A percentile compares a stretch with the other conserved stretches of the same genome.
Evolutionary conservation across 129 eudicot species (phyloP).

Genomic region (Scalesia atractyloides): DNA sequence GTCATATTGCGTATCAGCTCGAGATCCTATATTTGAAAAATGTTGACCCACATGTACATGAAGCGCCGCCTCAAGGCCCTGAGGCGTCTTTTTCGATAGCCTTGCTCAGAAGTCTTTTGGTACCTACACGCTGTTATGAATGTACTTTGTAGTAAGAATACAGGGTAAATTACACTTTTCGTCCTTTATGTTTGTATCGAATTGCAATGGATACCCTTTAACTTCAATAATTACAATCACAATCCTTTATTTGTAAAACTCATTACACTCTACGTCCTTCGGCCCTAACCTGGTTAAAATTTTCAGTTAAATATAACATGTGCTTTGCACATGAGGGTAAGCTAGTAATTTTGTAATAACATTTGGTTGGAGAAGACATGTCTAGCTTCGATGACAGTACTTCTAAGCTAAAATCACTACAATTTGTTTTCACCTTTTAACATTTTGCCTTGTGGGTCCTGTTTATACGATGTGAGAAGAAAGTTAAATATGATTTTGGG

Average conservation of each 20-base stretch:
- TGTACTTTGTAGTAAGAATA: slow-evolving; percentile 4
- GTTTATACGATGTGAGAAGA: neutral
- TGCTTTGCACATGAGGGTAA: too few relatives aligned
- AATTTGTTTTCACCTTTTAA: neutral
- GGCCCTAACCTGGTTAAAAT: too few relatives aligned
- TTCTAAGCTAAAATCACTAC: neutral
- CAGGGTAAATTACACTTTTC: too few relatives aligned
- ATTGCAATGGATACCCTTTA: too few relatives aligned
- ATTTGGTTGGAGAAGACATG: neutral
- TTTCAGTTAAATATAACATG: too few relatives aligned
- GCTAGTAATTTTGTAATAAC: too few relatives aligned
- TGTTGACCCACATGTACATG: neutral
- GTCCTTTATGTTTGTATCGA: too few relatives aligned
- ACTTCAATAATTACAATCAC: too few relatives aligned
- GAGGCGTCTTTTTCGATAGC: neutral
- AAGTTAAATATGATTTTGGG: slow-evolving; percentile 13
- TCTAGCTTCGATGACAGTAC: neutral
- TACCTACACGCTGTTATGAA: neutral
- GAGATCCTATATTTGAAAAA: too few relatives aligned
- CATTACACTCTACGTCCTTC: too few relatives aligned
- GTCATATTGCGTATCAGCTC: too few relatives aligned
- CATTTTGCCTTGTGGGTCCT: neutral
- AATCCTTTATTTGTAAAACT: too few relatives aligned
- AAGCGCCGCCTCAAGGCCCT: neutral
- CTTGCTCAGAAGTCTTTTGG: neutral